phyloP scores from a whole-genome alignment of 352 stramenopile genomes.

The Pilasporangium apinafurcum region DNA sequence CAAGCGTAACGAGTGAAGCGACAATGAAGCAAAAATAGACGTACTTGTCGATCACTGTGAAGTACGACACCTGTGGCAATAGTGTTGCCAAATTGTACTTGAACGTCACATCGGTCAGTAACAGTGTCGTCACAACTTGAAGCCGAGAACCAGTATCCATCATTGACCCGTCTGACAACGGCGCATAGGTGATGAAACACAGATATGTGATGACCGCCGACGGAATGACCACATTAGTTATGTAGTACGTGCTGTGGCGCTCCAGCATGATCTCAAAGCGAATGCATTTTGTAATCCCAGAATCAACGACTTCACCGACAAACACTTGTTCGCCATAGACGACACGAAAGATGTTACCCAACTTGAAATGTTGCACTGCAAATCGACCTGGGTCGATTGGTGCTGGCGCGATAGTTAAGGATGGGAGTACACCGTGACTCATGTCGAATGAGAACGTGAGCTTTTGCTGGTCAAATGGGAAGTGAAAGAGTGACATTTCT shows the following conservation, averaged over 20 bases:
- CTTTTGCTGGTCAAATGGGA: constrained; percentile 59
- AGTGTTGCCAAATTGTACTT: constrained; percentile 45
- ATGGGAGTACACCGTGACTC: constrained; percentile 18
- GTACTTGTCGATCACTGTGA: constrained; percentile 56
- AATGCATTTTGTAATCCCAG: constrained; percentile 29
- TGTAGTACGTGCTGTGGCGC: constrained; percentile 38
- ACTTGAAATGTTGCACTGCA: constrained; percentile 38
- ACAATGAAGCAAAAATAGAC: constrained; percentile 65
- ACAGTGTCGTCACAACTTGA: constrained; percentile 47
- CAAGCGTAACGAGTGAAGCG: constrained; percentile 37
- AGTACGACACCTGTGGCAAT: constrained; percentile 59
- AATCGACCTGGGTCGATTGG: constrained; percentile 34
- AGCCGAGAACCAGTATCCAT: constrained; percentile 38
- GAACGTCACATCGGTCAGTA: constrained; percentile 61
- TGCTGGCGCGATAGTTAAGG: constrained; percentile 21
- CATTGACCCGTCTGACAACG: background rate
- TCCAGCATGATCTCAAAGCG: constrained; percentile 56
- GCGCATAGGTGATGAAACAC: constrained; percentile 5
- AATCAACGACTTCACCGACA: constrained; percentile 26
- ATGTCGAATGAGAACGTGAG: constrained; percentile 43
- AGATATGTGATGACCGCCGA: constrained; percentile 1
- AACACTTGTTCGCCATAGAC: constrained; percentile 46
- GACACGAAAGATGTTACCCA: constrained; percentile 49
- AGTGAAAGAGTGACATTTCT: constrained; percentile 48
- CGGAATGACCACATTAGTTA: constrained; percentile 48